Conservation (phyloP, 345 rosid genomes). For the Camelina sativa region DNA sequence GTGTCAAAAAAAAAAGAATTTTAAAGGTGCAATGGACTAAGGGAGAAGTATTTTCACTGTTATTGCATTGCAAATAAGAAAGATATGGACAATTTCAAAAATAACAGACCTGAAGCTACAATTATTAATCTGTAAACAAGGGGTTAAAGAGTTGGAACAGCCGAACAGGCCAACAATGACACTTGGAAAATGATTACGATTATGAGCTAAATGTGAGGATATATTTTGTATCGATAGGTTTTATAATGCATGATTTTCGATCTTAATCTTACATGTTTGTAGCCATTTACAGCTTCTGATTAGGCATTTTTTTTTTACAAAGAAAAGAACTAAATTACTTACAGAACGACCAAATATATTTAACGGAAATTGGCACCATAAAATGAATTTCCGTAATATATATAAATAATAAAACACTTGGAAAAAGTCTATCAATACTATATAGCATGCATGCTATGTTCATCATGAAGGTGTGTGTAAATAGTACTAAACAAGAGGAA, state of each 20-base stretch:
- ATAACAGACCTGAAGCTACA: not conserved
- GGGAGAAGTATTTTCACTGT: not conserved
- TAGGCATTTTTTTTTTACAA: no score
- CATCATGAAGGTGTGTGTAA: slow-evolving; percentile 12
- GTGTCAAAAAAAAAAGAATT: no score
- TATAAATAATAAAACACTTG: no score
- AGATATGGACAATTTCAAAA: not conserved
- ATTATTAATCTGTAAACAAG: not conserved
- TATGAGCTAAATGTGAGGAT: no score
- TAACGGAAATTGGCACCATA: not conserved
- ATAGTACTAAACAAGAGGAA: slow-evolving; percentile 9
- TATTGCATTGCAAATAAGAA: not conserved
- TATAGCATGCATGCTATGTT: not conserved
- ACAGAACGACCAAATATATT: not conserved
- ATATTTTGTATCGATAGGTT: no score
- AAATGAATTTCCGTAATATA: not conserved
- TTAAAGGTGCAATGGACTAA: not conserved
- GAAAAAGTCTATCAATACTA: not conserved
- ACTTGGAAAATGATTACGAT: not conserved
- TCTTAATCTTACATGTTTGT: no score
- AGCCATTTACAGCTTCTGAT: no score
- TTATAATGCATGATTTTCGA: no score
- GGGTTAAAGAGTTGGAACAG: not conserved
- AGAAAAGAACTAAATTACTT: no score
- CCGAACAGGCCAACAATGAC: not conserved